These are phyloP conservation scores for Mycosarcoma maydis DNA, from an alignment of 1,284 basidiomycete species.

Conservation along the genomic window DNA sequence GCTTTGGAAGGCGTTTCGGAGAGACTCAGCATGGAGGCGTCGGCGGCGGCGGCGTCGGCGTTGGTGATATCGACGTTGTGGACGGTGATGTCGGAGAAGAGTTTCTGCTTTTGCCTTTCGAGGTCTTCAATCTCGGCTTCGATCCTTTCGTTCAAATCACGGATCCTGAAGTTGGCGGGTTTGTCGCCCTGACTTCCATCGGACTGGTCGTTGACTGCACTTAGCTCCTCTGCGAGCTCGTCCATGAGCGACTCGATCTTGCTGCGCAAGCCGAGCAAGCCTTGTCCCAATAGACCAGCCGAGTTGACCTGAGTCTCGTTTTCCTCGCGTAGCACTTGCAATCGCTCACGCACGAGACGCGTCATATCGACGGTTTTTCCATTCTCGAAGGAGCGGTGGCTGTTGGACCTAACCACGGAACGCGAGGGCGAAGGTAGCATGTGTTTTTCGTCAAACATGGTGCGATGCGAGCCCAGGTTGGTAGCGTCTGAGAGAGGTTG, in stretches of 20 bases:
- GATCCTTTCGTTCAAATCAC: constrained; percentile 42
- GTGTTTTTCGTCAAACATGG: constrained; percentile 12
- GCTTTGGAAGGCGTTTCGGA: constrained; percentile 43
- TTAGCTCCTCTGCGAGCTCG: constrained; percentile 53
- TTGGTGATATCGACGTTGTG: constrained; percentile 29
- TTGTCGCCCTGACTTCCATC: constrained; percentile 22
- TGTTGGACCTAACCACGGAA: constrained; percentile 2
- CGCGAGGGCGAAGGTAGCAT: constrained; percentile 23
- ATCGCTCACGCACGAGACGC: constrained; percentile 34
- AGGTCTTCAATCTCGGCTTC: constrained; percentile 55
- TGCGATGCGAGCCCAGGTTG: constrained; percentile 30
- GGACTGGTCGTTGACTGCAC: constrained; percentile 32
- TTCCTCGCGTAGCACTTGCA: constrained; percentile 45
- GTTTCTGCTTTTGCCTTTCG: constrained; percentile 43
- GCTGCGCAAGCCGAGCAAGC: constrained; percentile 51
- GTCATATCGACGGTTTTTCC: constrained; percentile 36
- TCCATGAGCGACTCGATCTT: constrained; percentile 60
- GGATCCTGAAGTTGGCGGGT: constrained; percentile 22
- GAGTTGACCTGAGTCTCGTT: constrained; percentile 57
- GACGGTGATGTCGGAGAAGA: constrained; percentile 40
- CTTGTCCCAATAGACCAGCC: constrained; percentile 59
- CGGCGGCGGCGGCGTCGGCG: constrained; percentile 20
- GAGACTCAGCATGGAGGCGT: constrained; percentile 13
- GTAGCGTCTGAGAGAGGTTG: constrained; percentile 28
- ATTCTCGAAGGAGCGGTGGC: constrained; percentile 19